A percentile compares a stretch with the other conserved stretches of the same genome.
Evolutionary conservation across 306 rosid species (phyloP).

Genomic region (Begonia peltatifolia): DNA sequence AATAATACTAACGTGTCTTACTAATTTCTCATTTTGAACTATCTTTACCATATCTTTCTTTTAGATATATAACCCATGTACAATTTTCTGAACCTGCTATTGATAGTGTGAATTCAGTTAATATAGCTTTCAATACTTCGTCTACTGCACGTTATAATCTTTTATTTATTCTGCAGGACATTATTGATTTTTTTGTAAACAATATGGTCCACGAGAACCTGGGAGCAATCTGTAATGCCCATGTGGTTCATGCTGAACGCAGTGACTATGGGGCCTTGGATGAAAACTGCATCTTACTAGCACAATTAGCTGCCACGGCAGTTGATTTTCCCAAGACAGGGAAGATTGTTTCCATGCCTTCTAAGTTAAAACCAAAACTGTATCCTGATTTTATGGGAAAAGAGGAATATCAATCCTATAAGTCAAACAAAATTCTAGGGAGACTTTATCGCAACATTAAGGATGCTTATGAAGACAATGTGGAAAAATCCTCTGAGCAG

Average conservation of each 20-base stretch:
- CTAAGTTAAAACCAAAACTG: conserved; percentile 43
- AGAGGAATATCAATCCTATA: conserved; percentile 48
- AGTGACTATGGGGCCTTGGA: conserved; percentile 63
- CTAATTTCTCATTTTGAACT: no score
- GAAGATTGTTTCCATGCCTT: conserved; percentile 46
- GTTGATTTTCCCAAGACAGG: conserved; percentile 94
- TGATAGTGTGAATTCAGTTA: no score
- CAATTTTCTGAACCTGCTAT: no score
- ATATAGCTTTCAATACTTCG: no score
- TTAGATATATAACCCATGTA: no score
- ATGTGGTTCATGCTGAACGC: conserved; percentile 86
- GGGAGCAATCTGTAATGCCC: conserved; percentile 80
- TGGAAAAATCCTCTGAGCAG: conserved; percentile 19
- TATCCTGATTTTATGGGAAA: conserved; percentile 96
- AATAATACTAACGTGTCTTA: no score
- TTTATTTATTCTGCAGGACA: conserved; percentile 38
- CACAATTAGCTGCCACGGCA: conserved; percentile 75
- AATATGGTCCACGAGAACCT: conserved; percentile 66
- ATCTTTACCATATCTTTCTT: no score
- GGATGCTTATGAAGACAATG: conserved; percentile 42
- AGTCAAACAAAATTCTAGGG: conserved; percentile 63
- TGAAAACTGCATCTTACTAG: conserved; percentile 44
- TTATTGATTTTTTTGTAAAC: conserved; percentile 42
- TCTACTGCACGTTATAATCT: no score
- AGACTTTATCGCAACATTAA: conserved; percentile 47